Evolutionary conservation across 2,329 filamentous ascomycete species (phyloP).

Genomic region (Dichotomopilus funicola): DNA sequence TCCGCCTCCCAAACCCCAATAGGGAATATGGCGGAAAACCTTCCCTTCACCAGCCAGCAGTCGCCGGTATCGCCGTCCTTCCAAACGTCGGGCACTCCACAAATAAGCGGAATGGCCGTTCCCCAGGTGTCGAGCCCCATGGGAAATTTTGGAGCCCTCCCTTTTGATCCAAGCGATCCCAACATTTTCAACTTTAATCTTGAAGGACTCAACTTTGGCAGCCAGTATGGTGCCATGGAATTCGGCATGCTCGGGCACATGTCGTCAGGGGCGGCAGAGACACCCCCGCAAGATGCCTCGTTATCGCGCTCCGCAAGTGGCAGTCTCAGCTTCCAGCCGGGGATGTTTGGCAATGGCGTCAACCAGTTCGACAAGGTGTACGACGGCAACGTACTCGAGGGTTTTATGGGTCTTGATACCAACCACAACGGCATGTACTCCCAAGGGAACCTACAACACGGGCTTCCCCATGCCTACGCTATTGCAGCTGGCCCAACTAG

Average conservation of each 20-base stretch:
- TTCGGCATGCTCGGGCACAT: constrained; percentile 96
- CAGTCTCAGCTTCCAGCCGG: constrained; percentile 37
- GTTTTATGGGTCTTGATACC: constrained; percentile 48
- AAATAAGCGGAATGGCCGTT: constrained; percentile 41
- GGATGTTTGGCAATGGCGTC: constrained; percentile 48
- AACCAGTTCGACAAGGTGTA: constrained; percentile 45
- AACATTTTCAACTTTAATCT: constrained; percentile 94
- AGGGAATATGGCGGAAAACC: constrained; percentile 39
- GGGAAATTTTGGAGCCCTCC: constrained; percentile 44
- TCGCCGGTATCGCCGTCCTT: constrained; percentile 72
- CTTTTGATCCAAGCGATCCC: constrained; percentile 89
- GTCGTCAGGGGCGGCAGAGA: constrained; percentile 83
- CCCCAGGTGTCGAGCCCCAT: constrained; percentile 46
- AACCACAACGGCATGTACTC: constrained; percentile 42
- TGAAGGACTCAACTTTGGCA: constrained; percentile 89
- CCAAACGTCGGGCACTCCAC: constrained; percentile 47
- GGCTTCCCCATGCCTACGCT: constrained; percentile 58
- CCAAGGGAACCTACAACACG: constrained; percentile 55
- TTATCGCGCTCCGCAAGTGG: constrained; percentile 35
- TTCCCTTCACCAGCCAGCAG: constrained; percentile 58
- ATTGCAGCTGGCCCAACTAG: constrained; percentile 58
- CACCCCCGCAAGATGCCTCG: constrained; percentile 58
- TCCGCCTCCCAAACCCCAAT: constrained; percentile 41
- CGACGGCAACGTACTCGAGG: constrained; percentile 45
- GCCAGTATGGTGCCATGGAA: constrained; percentile 90